phyloP scores from a whole-genome alignment of 129 eudicot genomes.

The Flaveria bidentis region DNA sequence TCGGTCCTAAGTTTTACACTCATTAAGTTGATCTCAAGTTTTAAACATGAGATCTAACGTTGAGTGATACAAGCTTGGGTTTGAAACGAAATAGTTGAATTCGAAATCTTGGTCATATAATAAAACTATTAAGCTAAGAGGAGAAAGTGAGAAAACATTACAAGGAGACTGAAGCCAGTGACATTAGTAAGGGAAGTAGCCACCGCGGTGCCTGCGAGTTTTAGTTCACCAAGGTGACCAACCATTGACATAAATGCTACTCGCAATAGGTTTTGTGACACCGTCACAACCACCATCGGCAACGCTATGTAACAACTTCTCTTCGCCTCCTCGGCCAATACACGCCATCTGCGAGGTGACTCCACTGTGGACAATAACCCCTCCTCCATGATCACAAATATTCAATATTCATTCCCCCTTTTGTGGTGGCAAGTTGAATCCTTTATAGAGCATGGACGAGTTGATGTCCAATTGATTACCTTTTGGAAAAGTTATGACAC shows the following conservation, averaged over 20 bases:
- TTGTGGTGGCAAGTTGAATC: too few relatives aligned
- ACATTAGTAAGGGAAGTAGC: slow-evolving; percentile 71
- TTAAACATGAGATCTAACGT: too few relatives aligned
- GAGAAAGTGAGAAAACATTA: slow-evolving; percentile 12
- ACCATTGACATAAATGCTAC: slow-evolving; percentile 62
- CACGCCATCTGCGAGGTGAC: slow-evolving; percentile 5
- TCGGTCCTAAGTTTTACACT: too few relatives aligned
- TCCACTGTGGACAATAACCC: slow-evolving; percentile 13
- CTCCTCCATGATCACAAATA: slow-evolving; percentile 30
- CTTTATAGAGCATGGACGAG: too few relatives aligned
- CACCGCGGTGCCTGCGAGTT: slow-evolving; percentile 51
- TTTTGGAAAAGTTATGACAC: too few relatives aligned
- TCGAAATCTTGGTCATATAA: too few relatives aligned
- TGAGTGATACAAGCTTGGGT: too few relatives aligned
- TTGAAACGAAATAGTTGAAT: too few relatives aligned
- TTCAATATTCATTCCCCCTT: too few relatives aligned
- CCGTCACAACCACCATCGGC: slow-evolving; percentile 55
- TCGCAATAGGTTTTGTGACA: slow-evolving; percentile 52
- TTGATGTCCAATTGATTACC: too few relatives aligned
- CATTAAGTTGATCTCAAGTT: too few relatives aligned
- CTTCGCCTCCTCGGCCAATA: slow-evolving; percentile 48
- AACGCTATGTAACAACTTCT: slow-evolving; percentile 51
- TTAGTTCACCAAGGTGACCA: slow-evolving; percentile 65
- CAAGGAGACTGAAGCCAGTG: slow-evolving; percentile 71
- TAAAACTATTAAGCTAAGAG: too few relatives aligned